A percentile compares a stretch with the other conserved stretches of the same genome.
These are phyloP conservation scores for Thoreauomyces humboldtii DNA, from an alignment of 192 early-diverging fungal species.

Conservation along the genomic window DNA sequence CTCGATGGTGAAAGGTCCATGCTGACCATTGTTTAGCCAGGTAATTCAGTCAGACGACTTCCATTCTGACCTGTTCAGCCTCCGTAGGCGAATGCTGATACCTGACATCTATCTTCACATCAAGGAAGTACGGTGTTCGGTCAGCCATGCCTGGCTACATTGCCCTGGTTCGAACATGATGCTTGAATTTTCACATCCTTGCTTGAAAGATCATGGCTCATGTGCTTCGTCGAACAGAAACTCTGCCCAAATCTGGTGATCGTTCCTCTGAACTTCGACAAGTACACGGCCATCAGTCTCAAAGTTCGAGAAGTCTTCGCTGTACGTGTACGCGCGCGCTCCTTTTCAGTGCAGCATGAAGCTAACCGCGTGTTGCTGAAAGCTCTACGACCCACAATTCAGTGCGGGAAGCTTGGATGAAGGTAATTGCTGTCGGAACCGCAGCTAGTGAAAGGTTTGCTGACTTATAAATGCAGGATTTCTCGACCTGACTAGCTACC, in stretches of 20 bases:
- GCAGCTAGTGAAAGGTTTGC: no score
- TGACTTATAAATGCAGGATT: no score
- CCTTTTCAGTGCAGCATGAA: conserved; percentile 15
- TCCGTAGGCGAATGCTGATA: background rate
- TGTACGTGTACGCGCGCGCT: no score
- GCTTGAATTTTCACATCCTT: no score
- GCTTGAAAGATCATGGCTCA: no score
- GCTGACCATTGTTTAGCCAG: no score
- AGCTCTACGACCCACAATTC: conserved; percentile 65
- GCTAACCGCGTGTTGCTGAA: no score
- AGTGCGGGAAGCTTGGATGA: conserved; percentile 54
- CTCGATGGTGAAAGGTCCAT: no score
- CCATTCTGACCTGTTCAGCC: conserved; percentile 26
- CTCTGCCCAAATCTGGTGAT: conserved; percentile 62
- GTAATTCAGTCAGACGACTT: no score
- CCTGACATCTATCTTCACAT: background rate
- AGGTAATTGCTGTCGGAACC: no score
- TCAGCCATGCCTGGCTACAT: conserved; percentile 68
- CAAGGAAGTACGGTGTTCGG: conserved; percentile 59
- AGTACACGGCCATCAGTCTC: conserved; percentile 46
- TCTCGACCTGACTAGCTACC: conserved; percentile 49
- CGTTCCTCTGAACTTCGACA: conserved; percentile 46
- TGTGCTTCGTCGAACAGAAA: no score
- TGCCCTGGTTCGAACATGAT: conserved; percentile 27
- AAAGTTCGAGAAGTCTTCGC: conserved; percentile 53